Evolutionary conservation across 805 yeast genomes (phyloP).

Genomic region (Scheffersomyces amazonensis): DNA sequence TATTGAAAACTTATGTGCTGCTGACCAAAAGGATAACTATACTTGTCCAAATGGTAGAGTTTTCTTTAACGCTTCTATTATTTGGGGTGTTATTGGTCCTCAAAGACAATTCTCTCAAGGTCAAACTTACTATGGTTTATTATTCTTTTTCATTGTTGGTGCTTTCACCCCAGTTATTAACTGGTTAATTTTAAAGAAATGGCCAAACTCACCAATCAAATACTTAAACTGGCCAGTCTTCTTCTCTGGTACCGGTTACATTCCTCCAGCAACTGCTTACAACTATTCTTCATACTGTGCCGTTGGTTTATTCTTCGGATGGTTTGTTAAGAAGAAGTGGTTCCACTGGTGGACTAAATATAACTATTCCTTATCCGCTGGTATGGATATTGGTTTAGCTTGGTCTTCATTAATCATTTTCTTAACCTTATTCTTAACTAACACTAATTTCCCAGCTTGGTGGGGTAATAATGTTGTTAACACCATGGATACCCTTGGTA

Average conservation of each 20-base stretch:
- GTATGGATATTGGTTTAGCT: constrained; percentile 44
- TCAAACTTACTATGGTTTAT: constrained; percentile 24
- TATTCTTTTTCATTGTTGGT: constrained; percentile 40
- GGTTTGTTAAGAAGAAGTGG: constrained; percentile 36
- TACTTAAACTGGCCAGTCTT: constrained; percentile 39
- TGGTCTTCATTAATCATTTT: constrained; percentile 37
- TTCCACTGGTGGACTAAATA: constrained; percentile 46
- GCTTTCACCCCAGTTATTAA: constrained; percentile 32
- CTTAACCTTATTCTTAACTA: constrained; percentile 19
- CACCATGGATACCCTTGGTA: constrained; percentile 37
- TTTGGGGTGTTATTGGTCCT: constrained; percentile 42
- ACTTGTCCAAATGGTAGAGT: constrained; percentile 42
- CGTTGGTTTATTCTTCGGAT: constrained; percentile 29
- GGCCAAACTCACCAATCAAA: constrained; percentile 34
- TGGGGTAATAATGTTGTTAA: constrained; percentile 60
- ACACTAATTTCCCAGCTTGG: constrained; percentile 41
- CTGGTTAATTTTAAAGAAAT: constrained; percentile 38
- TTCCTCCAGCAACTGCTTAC: constrained; percentile 76
- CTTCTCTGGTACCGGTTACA: constrained; percentile 50
- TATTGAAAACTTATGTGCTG: constrained; percentile 30
- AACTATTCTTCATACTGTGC: constrained; percentile 56
- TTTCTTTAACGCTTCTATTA: constrained; percentile 42
- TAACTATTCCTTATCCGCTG: constrained; percentile 44
- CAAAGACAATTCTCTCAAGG: constrained; percentile 17
- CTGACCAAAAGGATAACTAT: constrained; percentile 25